phyloP scores from a whole-genome alignment of 2,329 filamentous ascomycete species.

The Verticillium nonalfalfae region DNA sequence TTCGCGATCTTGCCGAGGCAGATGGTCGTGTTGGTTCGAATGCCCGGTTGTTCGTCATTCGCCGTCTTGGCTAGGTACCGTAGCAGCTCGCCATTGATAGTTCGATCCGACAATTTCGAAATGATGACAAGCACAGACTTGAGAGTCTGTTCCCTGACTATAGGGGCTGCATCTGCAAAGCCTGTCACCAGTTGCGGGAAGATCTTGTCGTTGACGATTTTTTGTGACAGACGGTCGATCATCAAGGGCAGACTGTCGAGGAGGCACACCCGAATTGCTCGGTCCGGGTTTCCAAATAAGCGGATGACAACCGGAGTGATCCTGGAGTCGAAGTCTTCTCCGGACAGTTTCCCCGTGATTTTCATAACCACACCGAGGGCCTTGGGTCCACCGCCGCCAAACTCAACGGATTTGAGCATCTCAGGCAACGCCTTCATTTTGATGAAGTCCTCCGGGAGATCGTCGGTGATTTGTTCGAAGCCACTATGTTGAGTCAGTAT shows the following conservation, averaged over 20 bases:
- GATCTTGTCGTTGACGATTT: slow-evolving; percentile 90
- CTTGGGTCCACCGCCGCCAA: slow-evolving; percentile 89
- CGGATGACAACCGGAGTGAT: slow-evolving; percentile 83
- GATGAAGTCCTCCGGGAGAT: slow-evolving; percentile 97
- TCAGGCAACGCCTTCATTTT: slow-evolving; percentile 95
- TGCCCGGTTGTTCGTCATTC: slow-evolving; percentile 95
- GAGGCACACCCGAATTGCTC: slow-evolving; percentile 84
- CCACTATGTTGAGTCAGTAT: slow-evolving; percentile 44
- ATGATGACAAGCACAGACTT: slow-evolving; percentile 89
- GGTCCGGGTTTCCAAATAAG: slow-evolving; percentile 84
- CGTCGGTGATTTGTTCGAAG: slow-evolving; percentile 78
- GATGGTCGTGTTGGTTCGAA: slow-evolving; percentile 96
- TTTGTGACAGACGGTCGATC: slow-evolving; percentile 85
- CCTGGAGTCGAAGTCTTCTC: slow-evolving; percentile 81
- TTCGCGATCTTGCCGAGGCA: slow-evolving; percentile 95
- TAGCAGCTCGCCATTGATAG: slow-evolving; percentile 87
- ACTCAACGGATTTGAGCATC: slow-evolving; percentile 97
- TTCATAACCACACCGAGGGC: slow-evolving; percentile 86
- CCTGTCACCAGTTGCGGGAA: slow-evolving; percentile 95
- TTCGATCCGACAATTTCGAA: slow-evolving; percentile 82
- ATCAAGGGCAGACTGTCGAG: slow-evolving; percentile 84
- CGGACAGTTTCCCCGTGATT: slow-evolving; percentile 78
- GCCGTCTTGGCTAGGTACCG: slow-evolving; percentile 90
- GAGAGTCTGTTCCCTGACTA: slow-evolving; percentile 91
- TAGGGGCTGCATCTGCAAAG: slow-evolving; percentile 84